Conservation (phyloP, 176 grass and related monocot species). For the Panicum miliaceum region DNA sequence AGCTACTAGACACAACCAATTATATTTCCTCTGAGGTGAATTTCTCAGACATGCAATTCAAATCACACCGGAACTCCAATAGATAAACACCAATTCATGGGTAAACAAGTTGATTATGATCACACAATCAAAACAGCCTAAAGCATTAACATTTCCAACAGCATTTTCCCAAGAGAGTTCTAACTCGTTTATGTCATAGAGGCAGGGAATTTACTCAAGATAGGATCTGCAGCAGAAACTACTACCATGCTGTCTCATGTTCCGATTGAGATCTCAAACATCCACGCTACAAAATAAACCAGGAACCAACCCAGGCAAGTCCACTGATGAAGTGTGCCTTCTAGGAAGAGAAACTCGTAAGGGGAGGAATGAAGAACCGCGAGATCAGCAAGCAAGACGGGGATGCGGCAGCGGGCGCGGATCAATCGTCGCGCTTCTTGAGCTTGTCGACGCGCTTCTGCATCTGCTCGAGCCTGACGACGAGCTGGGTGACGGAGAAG, state of each 20-base stretch:
- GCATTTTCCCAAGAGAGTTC: neutral
- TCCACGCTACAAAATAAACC: neutral
- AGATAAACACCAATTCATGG: neutral
- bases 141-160: neutral
- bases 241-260: neutral
- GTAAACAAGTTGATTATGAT: neutral
- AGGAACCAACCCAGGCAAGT: neutral
- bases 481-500: slow-evolving; percentile 73
- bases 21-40: neutral
- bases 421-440: slow-evolving; percentile 87
- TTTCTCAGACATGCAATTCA: neutral
- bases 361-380: neutral
- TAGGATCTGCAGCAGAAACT: neutral
- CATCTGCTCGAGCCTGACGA: slow-evolving; percentile 73
- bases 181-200: neutral
- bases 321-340: neutral
- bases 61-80: neutral
- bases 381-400: neutral
- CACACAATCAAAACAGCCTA: neutral
- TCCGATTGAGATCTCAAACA: neutral
- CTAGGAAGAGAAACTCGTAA: neutral
- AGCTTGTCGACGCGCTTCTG: slow-evolving; percentile 79
- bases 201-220: neutral
- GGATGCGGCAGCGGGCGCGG: neutral
- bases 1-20: neutral